Base-by-base conservation (phyloP, 768 basidiomycete species). In the Piloderma croceum region DNA sequence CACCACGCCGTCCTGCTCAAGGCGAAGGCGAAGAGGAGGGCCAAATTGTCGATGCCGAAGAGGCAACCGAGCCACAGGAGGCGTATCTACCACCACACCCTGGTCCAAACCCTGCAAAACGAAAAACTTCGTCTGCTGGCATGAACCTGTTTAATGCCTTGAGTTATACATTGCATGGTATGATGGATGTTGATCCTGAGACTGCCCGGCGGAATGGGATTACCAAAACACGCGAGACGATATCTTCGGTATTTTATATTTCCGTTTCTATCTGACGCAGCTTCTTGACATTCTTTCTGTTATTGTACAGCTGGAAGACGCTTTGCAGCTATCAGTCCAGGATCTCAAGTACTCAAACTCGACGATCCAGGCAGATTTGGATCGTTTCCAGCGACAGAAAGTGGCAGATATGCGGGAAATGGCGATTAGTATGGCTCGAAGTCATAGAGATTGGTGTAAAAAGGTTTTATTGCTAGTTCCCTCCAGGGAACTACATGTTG, bases 181-280 rank as follows among this genome's bases (percentile, higher is more conserved):
- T 98, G 82, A 97, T 99, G 83, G 96, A 99, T 51, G 88, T 88
- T 13, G 96, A 99, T 63, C 96, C 96, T 3, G 96, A 98, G 67
- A 89, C 87, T 13, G 93, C 94, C 5, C 71, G 96, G 45, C 73
- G 96, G 47, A 97, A 86, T 54, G 79, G 83, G 38, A 98, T 99
- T 48, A 85, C 85, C 46, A 97, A 96, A 68, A 92, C 91, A 4
- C 77, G 89, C 50, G 94, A 98, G 64, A 79, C 77, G 15, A 96
- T 97, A 46, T 90, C 90, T n/a, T 89, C 92, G 71, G 93, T 93
- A 56, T 49, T n/a, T n/a, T n/a, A n/a, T n/a, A n/a, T n/a, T n/a
- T n/a, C n/a, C n/a, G n/a, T n/a, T n/a, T n/a, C n/a, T n/a, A n/a
- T n/a, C n/a, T n/a, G n/a, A n/a, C n/a, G n/a, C n/a, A n/a, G n/a